phyloP scores from a whole-genome alignment of 805 yeast genomes.

The Metschnikowia arizonensis region DNA sequence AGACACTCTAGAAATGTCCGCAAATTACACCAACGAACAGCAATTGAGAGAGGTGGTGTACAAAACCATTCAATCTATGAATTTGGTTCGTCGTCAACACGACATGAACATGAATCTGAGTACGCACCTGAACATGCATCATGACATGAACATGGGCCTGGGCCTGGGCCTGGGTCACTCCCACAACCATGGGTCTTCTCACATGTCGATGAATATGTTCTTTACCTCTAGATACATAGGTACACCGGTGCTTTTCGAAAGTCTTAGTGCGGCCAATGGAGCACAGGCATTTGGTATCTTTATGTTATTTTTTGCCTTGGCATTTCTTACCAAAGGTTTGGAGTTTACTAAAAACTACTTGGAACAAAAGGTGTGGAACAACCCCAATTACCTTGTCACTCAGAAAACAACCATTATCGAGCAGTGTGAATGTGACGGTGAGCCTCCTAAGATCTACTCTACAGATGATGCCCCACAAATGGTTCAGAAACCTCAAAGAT shows the following conservation, averaged over 20 bases:
- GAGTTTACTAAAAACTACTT: conserved; percentile 58
- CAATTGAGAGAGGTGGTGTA: background rate
- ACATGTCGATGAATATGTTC: conserved; percentile 51
- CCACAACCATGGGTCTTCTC: background rate
- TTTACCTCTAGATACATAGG: conserved; percentile 47
- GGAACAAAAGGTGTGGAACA: conserved; percentile 63
- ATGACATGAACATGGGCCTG: conserved; percentile 8
- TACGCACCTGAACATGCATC: background rate
- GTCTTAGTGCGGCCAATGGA: conserved; percentile 47
- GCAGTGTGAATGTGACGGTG: conserved; percentile 20
- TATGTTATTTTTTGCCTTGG: conserved; percentile 52
- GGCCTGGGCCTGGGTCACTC: conserved; percentile 17
- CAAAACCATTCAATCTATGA: conserved; percentile 1
- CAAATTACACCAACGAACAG: background rate
- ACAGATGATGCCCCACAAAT: conserved; percentile 8
- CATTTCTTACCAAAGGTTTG: conserved; percentile 56
- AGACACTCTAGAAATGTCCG: background rate
- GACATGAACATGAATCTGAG: background rate
- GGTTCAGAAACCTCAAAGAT: conserved; percentile 4
- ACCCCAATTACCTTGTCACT: conserved; percentile 25
- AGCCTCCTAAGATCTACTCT: conserved; percentile 6
- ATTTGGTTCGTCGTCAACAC: background rate
- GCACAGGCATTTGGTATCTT: conserved; percentile 75
- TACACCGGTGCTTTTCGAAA: conserved; percentile 62
- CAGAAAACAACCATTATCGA: conserved; percentile 17